Base-by-base conservation (phyloP, 2,329 filamentous ascomycete genomes). In the Bipolaris gigantea region DNA sequence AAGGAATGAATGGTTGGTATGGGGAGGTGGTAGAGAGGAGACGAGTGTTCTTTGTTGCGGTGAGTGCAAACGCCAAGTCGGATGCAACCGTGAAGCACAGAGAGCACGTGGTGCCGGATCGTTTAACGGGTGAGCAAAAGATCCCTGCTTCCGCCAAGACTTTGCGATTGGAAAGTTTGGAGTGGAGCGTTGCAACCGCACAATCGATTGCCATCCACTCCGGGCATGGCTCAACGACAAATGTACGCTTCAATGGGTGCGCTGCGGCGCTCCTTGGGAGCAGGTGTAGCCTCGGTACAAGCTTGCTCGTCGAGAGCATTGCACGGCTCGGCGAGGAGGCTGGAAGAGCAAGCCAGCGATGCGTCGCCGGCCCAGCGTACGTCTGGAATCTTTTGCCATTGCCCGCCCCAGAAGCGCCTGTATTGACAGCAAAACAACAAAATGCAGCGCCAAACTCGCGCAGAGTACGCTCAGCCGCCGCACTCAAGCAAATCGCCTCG, bases 221-320 rank as follows among this genome's bases (percentile, higher is more conserved):
- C 60, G 59, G 59, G 57, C 65, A 74, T 74, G 72, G 68, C 69
- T 52, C 69, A 70, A 55, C 69, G 64, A 61, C 65, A 67, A 47
- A 56, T 71, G 51, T 69, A 66, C 67, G 66, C 71, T n/a, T 67
- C 72, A 50, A 59, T 70, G 63, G 69, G 70, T 53, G 59, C 60
- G 16, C 53, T 73, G 44, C 48, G 66, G 53, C 65, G 66, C 36
- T 63, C 61, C 9, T 32, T 72, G 2, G 33, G 42, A 23, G 57
- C 49, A 19, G 65, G 71, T 23, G 61, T 62, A 38, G 27, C 58
- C n/a, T 34, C 54, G 9, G n/a, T 56, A 25, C 44, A 61, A 19
- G 65, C 61, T 47, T 55, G 54, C 56, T 54, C 61, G n/a, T 46
- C 62, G 38, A 64, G 67, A 40, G 49, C 64, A 39, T 63, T 74